Base-by-base conservation (phyloP, 495 filamentous ascomycete genomes). In the Cairneyella variabilis region DNA sequence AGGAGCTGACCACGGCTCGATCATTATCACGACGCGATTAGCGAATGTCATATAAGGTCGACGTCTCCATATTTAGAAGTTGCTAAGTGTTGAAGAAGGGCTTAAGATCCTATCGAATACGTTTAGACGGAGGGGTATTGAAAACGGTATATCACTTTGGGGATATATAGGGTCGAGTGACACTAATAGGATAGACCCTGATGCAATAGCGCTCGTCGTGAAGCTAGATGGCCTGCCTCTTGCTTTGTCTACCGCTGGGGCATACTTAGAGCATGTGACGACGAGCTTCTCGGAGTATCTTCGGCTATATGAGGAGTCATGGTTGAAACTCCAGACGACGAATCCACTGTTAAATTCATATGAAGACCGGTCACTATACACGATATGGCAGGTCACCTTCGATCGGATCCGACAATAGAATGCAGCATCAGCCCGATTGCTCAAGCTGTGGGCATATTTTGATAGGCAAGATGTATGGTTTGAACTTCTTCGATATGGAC, bases 391-490 rank as follows among this genome's bases (percentile, higher is more conserved):
- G 30, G 64, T 77, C 41, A 75, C 69, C 27, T 75, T 69, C 51
- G 42, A 61, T 51, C 61, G 69, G 34, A 65, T 79, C 25, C 59
- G 65, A 40, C 62, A 65, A 40, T 59, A 59, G 25, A 67, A 70
- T 57, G 36, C 54, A 14, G 44, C 54, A 17, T 60, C 73, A 27
- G 69, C 74, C 22, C 36, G 66, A 9, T 57, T 79, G 17, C 63
- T 80, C 14, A 53, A 65, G 7, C 55, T 76, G 11, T 74, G 71
- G 66, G 70, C 72, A 30, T 71, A 55, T 48, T 74, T 77, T 45
- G 69, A 76, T 54, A 75, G 74, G 53, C 67, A 72, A 51, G 75
- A 79, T 63, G 62, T 78, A 40, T 79, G 73, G 74, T 75, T 67
- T 53, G 68, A n/a, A 74, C 48, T 62, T 78, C 39, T 49, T 65